Percentiles rank a stretch among this genome's conserved stretches.
Conservation (phyloP, 2,329 filamentous ascomycete genomes). For the Aspergillus carbonarius region DNA sequence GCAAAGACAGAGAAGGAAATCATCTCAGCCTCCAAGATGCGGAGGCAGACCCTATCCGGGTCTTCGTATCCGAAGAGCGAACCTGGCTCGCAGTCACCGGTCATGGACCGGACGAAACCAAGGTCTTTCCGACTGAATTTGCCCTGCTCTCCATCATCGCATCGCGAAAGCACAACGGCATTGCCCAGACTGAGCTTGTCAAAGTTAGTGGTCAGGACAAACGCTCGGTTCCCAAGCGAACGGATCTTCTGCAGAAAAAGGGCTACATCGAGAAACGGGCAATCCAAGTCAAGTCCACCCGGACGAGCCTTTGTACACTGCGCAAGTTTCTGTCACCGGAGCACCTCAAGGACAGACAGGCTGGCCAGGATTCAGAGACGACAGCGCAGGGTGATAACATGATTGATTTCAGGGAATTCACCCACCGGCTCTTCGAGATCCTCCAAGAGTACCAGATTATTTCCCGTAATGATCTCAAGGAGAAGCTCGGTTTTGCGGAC, state of each 20-base stretch:
- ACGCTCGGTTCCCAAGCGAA: constrained; percentile 62
- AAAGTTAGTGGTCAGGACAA: constrained; percentile 62
- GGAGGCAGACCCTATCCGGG: constrained; percentile 32
- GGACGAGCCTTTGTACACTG: constrained; percentile 58
- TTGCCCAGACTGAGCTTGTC: constrained; percentile 58
- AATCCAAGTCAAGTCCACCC: constrained; percentile 49
- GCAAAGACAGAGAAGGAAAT: constrained; percentile 42
- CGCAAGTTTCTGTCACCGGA: constrained; percentile 45
- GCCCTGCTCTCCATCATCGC: constrained; percentile 59
- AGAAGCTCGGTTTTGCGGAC: constrained; percentile 43
- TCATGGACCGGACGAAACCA: constrained; percentile 57
- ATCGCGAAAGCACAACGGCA: constrained; percentile 52
- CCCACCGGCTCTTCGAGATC: constrained; percentile 48
- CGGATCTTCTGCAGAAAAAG: constrained; percentile 55
- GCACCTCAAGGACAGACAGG: constrained; percentile 13
- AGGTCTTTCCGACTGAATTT: constrained; percentile 57
- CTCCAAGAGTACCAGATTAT: constrained; percentile 54
- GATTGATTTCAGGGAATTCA: constrained; percentile 53
- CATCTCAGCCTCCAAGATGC: constrained; percentile 42
- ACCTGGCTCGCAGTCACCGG: constrained; percentile 62
- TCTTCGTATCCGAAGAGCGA: constrained; percentile 56
- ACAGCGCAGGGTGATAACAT: constrained; percentile 27
- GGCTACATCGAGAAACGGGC: constrained; percentile 62
- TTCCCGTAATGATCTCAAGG: constrained; percentile 53
- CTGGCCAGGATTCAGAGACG: constrained; percentile 12